Evolutionary conservation across 148 eudicot genomes (phyloP), one percentile per base, ranked within the genome.

Genomic region (Drosera capensis): DNA sequence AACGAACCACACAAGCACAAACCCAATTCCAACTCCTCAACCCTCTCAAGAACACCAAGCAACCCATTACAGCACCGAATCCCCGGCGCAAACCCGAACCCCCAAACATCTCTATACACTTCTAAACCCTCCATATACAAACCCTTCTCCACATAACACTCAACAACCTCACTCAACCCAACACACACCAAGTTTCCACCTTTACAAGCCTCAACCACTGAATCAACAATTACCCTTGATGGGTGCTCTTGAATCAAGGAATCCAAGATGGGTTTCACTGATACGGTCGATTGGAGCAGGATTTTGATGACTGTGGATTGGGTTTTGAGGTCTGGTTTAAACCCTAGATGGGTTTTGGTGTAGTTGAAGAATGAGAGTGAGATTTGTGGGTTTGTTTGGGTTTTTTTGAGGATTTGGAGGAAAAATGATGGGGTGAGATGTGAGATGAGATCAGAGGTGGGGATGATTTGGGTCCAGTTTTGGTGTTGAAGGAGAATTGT

Each of bases 351-450:
- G 43, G 64, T 40, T 52, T 61, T 71, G n/a, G 75, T 79, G 79
- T 79, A 84, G 18, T 69, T 66, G 76, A 80, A 85, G 77, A 84
- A 90, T 57, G 42, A 13, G 46, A 77, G 68, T 20, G 82, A 78
- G 34, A 66, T 52, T 63, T 63, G 63, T 8, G 95, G 95, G 66
- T 71, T 54, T 49, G 62, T 8, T 56, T 70, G 81, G 63, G 46
- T 75, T 51, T 45, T 73, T 63, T 31, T 45, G 46, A 90, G 68
- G 53, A 80, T 66, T 56, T 61, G 79, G 45, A 60, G 76, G 62
- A 84, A 78, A 29, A 71, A 39, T 11, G 54, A 22, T 12, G 87
- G 79, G 47, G 79, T 71, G 18, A 83, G 40, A 15, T 38, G 40
- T 43, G 72, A 20, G 35, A 70, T 60, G 45, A 80, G 70, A 19